These are phyloP conservation scores for Fomitopsis palustris DNA, from an alignment of 1,284 basidiomycete genomes.

Conservation along the genomic window DNA sequence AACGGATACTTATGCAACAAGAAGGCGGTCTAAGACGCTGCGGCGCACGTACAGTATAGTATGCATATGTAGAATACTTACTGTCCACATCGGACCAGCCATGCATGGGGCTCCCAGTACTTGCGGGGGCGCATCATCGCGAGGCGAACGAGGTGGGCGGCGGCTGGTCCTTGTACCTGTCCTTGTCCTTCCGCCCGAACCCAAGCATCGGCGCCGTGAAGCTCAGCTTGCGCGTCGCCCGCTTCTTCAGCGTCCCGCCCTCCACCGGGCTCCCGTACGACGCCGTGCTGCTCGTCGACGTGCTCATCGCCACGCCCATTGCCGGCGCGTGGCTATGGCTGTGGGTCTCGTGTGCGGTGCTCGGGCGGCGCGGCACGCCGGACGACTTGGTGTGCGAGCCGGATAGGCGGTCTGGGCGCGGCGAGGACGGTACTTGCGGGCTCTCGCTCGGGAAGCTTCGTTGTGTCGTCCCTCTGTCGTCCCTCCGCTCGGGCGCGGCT, in stretches of 20 bases:
- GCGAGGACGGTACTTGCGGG: not conserved
- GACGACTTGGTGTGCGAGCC: not conserved
- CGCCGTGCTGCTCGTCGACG: slow-evolving; percentile 2
- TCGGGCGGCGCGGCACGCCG: not conserved
- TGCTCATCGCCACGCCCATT: not conserved
- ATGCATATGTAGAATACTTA: not conserved
- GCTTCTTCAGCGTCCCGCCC: slow-evolving; percentile 29
- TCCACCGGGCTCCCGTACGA: slow-evolving; percentile 13
- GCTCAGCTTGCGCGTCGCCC: slow-evolving; percentile 64
- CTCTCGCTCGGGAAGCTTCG: not conserved
- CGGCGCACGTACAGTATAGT: not conserved
- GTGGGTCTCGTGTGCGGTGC: not conserved
- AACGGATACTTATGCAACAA: not conserved
- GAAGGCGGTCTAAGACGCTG: not conserved
- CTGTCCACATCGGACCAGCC: not conserved
- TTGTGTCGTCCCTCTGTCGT: not conserved
- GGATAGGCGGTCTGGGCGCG: not conserved
- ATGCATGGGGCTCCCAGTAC: not conserved
- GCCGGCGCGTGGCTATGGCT: not conserved
- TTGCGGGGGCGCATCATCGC: not conserved
- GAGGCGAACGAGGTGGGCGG: slow-evolving; percentile 5
- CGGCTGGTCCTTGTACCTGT: slow-evolving; percentile 4
- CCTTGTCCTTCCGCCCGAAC: slow-evolving; percentile 47
- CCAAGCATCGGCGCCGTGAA: slow-evolving; percentile 58
- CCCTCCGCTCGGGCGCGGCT: not conserved